These are phyloP conservation scores for Prunella vulgaris DNA, from an alignment of 257 asterid genomes.

Conservation along the genomic window DNA sequence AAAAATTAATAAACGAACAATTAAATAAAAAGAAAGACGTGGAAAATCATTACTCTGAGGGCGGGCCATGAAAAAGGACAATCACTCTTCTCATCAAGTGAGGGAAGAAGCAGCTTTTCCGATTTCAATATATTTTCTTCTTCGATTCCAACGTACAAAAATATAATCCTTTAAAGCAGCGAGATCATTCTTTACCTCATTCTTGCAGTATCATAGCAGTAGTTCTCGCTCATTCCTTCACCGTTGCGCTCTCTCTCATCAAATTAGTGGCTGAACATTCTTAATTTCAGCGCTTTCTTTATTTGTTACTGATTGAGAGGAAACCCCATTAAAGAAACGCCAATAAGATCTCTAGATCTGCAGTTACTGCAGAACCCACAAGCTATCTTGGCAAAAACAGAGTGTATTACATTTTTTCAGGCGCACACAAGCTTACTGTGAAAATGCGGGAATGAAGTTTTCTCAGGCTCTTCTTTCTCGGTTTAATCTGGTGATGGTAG, in stretches of 20 bases:
- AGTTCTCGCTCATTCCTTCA: not conserved
- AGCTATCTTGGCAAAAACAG: not conserved
- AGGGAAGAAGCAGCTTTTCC: not conserved
- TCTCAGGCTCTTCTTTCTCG: not conserved
- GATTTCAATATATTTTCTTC: conserved; percentile 11
- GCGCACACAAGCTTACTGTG: not conserved
- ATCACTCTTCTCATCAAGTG: not conserved
- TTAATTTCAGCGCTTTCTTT: not conserved
- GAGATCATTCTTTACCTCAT: not conserved
- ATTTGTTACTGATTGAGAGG: not conserved
- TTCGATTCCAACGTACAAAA: not conserved
- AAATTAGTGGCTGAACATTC: not conserved
- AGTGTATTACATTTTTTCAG: not conserved
- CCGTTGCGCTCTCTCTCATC: not conserved
- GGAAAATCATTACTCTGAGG: conserved; percentile 5
- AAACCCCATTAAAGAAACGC: not conserved
- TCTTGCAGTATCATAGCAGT: not conserved
- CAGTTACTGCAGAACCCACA: not conserved
- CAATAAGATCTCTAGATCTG: conserved; percentile 23
- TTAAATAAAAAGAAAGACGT: not conserved
- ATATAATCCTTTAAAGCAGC: not conserved
- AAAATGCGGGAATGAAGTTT: not conserved
- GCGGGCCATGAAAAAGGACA: conserved; percentile 15
- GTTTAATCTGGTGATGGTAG: not conserved
- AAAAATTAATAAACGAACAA: too few relatives aligned